Evolutionary conservation across 305 asterid genomes (phyloP), one percentile per base, ranked within the genome.

Genomic region (Petunia hybrid): DNA sequence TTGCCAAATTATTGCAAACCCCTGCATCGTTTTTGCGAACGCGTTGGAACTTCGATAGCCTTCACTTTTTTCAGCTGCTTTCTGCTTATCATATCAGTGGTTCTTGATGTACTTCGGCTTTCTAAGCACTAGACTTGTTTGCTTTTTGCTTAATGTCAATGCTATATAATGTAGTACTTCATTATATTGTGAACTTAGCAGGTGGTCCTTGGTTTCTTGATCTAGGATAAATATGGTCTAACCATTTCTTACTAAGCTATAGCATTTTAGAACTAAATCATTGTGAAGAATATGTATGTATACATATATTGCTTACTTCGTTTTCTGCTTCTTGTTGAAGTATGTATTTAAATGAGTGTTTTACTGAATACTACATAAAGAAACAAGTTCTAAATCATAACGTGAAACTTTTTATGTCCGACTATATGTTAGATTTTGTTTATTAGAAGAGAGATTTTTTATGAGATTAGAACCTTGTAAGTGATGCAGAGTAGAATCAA

Each of bases 1-100:
- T 90, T 95, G 35, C 99, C 99, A 0, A 93, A 93, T 84, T 93
- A 93, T 90, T 95, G 99, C 93, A 90, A 85, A 51, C 89, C 99
- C 1, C 82, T 95, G 90, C 88, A 80, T 39, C 64, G 56, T 40
- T 95, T 95, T 89, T 95, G 99, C 61, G 86, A 88, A 38, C 92
- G 92, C 0, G 93, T 91, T 16, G 98, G 97, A 1, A 85, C 91
- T 1, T 93, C 99, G 8, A 89, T 93, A 3, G 94, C 89, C 63
- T 90, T 95, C 81, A 81, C 97, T 0, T 92, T 95, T 76, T 60
- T 90, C 77, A 89, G 88, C 84, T 90, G 92, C 78, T 90, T 93
- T 86, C 78, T 93, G 80, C 89, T 95, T 4, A 95, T 93, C 9
- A 39, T 79, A 31, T 92, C 95, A 9, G 94, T 82, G 60, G 84